A percentile compares a stretch with the other conserved stretches of the same genome.
Conservation (phyloP, 371 early-diverging fungal genomes). For the Mortierella sp. region DNA sequence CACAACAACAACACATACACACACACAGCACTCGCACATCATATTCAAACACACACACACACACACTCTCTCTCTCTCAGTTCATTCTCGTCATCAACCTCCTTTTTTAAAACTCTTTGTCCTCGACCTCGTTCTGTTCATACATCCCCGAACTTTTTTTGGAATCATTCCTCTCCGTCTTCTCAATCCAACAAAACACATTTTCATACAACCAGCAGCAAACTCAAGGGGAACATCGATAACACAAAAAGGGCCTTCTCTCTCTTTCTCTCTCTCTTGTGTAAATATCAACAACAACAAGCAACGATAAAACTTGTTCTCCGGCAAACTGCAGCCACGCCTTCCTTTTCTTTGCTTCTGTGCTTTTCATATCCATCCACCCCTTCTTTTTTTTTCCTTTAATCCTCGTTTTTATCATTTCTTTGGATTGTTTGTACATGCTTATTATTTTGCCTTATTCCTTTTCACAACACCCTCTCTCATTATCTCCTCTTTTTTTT, state of each 20-base stretch:
- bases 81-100: neutral
- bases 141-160: neutral
- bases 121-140: neutral
- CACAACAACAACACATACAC: too few relatives aligned
- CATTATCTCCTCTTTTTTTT: neutral
- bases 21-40: too few relatives aligned
- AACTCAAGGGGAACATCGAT: neutral
- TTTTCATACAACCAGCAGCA: neutral
- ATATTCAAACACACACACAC: too few relatives aligned
- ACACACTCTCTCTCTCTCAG: neutral
- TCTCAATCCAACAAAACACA: neutral
- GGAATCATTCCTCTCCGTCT: neutral
- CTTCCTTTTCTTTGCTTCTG: too few relatives aligned
- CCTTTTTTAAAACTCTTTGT: neutral
- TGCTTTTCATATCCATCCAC: neutral
- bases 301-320: neutral
- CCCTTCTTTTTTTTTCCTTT: neutral
- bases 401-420: neutral
- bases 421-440: neutral
- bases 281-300: neutral
- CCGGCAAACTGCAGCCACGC: neutral
- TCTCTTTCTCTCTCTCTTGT: neutral
- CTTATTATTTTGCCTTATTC: neutral
- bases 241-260: neutral
- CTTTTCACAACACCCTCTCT: neutral